phyloP scores from a whole-genome alignment of 352 stramenopile genomes.

The Pelagophyceae sp. region DNA sequence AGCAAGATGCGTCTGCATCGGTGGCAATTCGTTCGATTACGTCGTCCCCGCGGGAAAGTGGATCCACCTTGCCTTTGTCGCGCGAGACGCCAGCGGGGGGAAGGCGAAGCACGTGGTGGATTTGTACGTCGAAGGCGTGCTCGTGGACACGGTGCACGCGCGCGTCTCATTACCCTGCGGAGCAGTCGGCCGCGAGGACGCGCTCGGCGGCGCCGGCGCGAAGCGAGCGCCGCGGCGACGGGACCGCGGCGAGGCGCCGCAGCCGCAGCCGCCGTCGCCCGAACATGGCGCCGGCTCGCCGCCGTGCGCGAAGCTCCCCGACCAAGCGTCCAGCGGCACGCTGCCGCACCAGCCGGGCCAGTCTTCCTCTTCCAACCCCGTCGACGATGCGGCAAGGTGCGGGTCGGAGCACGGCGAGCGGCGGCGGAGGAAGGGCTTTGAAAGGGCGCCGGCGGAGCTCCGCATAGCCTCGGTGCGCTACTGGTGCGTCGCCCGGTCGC shows the following conservation, averaged over 20 bases:
- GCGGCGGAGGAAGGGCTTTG: no score
- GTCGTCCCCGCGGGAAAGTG: neutral
- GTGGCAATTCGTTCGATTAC: neutral
- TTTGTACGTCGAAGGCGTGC: neutral
- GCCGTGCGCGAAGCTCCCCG: no score
- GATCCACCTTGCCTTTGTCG: conserved; percentile 5
- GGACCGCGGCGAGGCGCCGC: neutral
- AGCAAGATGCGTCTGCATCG: neutral
- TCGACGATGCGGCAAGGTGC: no score
- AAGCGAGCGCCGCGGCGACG: no score
- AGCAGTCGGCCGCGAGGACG: neutral
- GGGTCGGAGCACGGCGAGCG: no score
- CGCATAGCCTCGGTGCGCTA: neutral
- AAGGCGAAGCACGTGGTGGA: conserved; percentile 4
- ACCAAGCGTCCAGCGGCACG: no score
- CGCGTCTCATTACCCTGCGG: neutral
- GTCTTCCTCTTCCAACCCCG: no score
- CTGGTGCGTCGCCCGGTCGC: conserved; percentile 5
- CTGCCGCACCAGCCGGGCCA: no score
- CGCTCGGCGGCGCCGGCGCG: no score
- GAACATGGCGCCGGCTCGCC: no score
- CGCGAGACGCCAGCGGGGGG: neutral
- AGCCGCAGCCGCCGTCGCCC: neutral
- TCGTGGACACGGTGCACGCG: neutral
- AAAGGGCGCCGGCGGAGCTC: no score